Evolutionary conservation across 495 filamentous ascomycete species (phyloP).

Genomic region (Xylaria flabelliformis): DNA sequence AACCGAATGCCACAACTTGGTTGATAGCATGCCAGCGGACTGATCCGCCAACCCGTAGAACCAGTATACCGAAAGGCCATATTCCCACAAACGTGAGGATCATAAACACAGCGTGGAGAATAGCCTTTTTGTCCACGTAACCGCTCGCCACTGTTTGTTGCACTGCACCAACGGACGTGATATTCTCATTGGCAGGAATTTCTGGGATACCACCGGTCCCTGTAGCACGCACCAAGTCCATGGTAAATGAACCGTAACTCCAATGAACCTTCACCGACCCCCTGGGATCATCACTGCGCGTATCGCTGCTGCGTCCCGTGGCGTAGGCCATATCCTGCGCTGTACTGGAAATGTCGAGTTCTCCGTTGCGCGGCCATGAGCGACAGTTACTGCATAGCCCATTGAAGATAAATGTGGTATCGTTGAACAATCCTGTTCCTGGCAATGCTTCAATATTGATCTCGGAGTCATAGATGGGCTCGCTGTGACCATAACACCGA

Average conservation of each 20-base stretch:
- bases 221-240: constrained; percentile 58
- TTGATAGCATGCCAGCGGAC: constrained; percentile 58
- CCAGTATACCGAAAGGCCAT: constrained; percentile 61
- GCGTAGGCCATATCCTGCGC: constrained; percentile 62
- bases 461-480: constrained; percentile 53
- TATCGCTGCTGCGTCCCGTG: constrained; percentile 47
- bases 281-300: constrained; percentile 48
- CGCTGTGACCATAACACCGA: constrained; percentile 49
- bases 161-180: constrained; percentile 33
- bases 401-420: constrained; percentile 50
- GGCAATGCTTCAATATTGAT: constrained; percentile 48
- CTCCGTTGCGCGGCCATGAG: constrained; percentile 46
- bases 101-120: constrained; percentile 61
- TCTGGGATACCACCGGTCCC: constrained; percentile 44
- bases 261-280: constrained; percentile 60
- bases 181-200: constrained; percentile 31
- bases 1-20: constrained; percentile 50
- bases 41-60: constrained; percentile 53
- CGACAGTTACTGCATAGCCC: constrained; percentile 58
- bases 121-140: constrained; percentile 32
- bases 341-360: constrained; percentile 45
- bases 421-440: constrained; percentile 52
- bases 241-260: constrained; percentile 60
- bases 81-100: constrained; percentile 58
- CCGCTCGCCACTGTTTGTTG: constrained; percentile 37